These are phyloP conservation scores for Lagenidium sp. DNA, from an alignment of 352 stramenopile species.

Conservation along the genomic window DNA sequence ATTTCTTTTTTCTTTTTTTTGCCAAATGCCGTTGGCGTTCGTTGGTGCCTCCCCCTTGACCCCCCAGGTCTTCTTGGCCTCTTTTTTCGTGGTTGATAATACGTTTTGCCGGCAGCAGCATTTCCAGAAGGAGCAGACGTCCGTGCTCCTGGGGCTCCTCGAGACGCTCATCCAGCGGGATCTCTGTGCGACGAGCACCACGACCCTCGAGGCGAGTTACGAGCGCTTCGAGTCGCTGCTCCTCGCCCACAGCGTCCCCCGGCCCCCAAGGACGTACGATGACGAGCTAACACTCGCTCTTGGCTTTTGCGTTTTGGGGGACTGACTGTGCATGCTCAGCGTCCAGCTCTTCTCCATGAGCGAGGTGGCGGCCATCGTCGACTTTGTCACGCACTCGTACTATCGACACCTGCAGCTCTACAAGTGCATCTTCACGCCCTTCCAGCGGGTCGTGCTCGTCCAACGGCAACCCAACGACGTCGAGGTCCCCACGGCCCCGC, in stretches of 20 bases:
- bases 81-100: constrained; percentile 3
- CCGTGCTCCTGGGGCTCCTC: constrained; percentile 56
- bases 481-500: constrained; percentile 23
- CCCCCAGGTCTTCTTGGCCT: too few species aligned
- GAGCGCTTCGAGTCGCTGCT: constrained; percentile 47
- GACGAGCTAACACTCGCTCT: too few species aligned
- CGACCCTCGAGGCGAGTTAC: constrained; percentile 44
- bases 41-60: too few species aligned
- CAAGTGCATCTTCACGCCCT: constrained; percentile 72
- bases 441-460: constrained; percentile 37
- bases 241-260: constrained; percentile 57
- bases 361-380: constrained; percentile 47
- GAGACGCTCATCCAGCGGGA: constrained; percentile 58
- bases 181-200: constrained; percentile 28
- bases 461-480: constrained; percentile 36
- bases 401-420: constrained; percentile 76
- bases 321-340: too few species aligned
- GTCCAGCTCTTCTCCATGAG: constrained; percentile 43
- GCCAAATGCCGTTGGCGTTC: too few species aligned
- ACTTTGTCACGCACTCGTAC: constrained; percentile 73
- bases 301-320: too few species aligned
- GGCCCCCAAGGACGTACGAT: constrained; percentile 57
- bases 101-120: constrained; percentile 61
- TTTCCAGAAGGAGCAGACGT: constrained; percentile 47
- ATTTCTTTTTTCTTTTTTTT: background rate